Base-by-base conservation (phyloP, 2,329 filamentous ascomycete species). In the Colletotrichum sublineola region DNA sequence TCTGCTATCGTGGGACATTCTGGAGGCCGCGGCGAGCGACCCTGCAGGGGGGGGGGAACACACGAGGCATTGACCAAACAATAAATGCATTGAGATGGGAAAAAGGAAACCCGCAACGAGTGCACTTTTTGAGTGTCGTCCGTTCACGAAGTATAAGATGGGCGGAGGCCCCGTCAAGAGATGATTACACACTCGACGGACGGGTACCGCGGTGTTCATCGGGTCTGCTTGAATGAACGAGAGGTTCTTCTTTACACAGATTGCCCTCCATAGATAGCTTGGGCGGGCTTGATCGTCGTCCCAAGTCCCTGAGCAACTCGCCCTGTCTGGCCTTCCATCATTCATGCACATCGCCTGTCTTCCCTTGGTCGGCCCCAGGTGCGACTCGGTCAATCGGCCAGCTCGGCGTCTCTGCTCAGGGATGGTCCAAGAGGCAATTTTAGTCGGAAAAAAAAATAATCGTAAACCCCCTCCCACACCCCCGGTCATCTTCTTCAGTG, bases 401-500 rank as follows among this genome's bases (percentile, higher is more conserved):
- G 68, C 64, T 71, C 68, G 68, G 68, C 64, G 57, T 63, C 50
- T 68, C 57, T 71, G 44, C 64, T 71, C 68, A 71, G 68, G 68
- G 68, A 71, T 71, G 53, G 60, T 44, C 67, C 66, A 73, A 70
- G 70, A 70, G 70, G 70, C 70, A 73, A 65, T 70, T 73, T 70
- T 73, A 70, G 70, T 73, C 66, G 70, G 60, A 42, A 31, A 44
- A 6, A 69, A 58, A 33, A 42, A 20, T 42, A 24, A 31, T 38
- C 38, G 65, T 33, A 48, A 29, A 42, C 40, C 40, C 42, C 46
- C 57, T 5, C 11, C 29, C 53, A 36, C 44, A 31, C 31, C 67
- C 64, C 42, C 42, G 64, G 57, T 71, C 68, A 68, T 68, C 68
- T 71, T 71, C 68, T 73, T 70, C 60, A 70, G 63, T 74, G 71